These are phyloP conservation scores for Neocucurbitaria cava DNA, from an alignment of 2,329 filamentous ascomycete genomes.

Conservation along the genomic window DNA sequence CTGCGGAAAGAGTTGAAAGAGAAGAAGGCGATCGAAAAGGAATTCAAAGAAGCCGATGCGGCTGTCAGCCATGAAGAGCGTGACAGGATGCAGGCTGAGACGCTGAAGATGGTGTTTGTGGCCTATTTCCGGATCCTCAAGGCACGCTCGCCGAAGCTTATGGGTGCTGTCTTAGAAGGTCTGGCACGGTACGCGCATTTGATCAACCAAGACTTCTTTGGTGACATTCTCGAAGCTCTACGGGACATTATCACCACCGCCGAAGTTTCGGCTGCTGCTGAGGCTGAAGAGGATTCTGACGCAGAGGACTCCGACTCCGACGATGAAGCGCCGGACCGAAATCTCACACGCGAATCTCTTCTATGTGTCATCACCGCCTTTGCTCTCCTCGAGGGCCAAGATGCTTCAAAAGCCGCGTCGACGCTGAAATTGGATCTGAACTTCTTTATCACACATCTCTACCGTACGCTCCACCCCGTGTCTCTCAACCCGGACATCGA, in stretches of 20 bases:
- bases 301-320: constrained; percentile 60
- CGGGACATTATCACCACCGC: constrained; percentile 89
- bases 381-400: constrained; percentile 93
- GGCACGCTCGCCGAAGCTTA: constrained; percentile 77
- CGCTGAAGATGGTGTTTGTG: constrained; percentile 92
- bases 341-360: constrained; percentile 86
- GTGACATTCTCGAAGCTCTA: constrained; percentile 90
- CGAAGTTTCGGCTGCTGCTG: constrained; percentile 55
- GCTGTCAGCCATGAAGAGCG: constrained; percentile 90
- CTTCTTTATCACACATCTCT: constrained; percentile 95
- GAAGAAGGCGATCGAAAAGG: constrained; percentile 86
- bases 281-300: constrained; percentile 54
- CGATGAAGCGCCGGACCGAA: constrained; percentile 54
- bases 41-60: constrained; percentile 91
- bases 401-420: constrained; percentile 82
- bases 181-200: constrained; percentile 92
- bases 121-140: constrained; percentile 96
- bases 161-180: constrained; percentile 96
- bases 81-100: constrained; percentile 93
- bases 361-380: constrained; percentile 97
- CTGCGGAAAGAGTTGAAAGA: constrained; percentile 84
- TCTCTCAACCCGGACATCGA: constrained; percentile 87
- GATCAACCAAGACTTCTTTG: constrained; percentile 99
- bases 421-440: constrained; percentile 87
- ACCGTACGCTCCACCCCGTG: constrained; percentile 80